Conservation (phyloP, 148 eudicot genomes). For the Pouteria glomerata region DNA sequence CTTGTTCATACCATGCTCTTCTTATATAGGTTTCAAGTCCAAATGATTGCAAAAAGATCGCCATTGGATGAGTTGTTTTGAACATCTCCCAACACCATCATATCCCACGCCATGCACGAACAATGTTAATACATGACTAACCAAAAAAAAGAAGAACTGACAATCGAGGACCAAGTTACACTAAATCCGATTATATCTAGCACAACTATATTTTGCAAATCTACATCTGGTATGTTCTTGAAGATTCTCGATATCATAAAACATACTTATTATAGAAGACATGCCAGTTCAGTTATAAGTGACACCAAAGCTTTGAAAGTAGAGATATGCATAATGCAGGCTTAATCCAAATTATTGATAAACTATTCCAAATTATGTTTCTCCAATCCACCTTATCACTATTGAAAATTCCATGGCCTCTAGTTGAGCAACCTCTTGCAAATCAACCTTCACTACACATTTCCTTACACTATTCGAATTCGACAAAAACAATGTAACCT, state of each 20-base stretch:
- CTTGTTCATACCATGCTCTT: too few species aligned
- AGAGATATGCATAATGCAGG: background rate
- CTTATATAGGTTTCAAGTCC: background rate
- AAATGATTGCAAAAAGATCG: background rate
- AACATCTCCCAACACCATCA: background rate
- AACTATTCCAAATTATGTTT: background rate
- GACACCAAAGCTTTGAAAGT: background rate
- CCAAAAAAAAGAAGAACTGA: background rate
- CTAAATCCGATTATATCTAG: too few species aligned
- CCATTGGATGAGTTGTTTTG: background rate
- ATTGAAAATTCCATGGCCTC: background rate
- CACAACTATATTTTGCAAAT: too few species aligned
- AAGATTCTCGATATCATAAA: too few species aligned
- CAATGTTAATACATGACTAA: background rate
- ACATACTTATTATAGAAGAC: too few species aligned
- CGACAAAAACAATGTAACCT: too few species aligned
- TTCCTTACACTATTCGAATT: too few species aligned
- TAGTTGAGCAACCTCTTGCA: too few species aligned
- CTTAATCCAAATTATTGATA: background rate
- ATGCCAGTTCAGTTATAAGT: too few species aligned
- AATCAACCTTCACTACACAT: too few species aligned
- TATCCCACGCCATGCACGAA: background rate
- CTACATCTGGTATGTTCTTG: too few species aligned
- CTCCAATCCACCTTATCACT: background rate
- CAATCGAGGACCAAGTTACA: background rate